A percentile compares a stretch with the other conserved stretches of the same genome.
phyloP scores from a whole-genome alignment of 345 rosid species.

The Linum usitatissimum region DNA sequence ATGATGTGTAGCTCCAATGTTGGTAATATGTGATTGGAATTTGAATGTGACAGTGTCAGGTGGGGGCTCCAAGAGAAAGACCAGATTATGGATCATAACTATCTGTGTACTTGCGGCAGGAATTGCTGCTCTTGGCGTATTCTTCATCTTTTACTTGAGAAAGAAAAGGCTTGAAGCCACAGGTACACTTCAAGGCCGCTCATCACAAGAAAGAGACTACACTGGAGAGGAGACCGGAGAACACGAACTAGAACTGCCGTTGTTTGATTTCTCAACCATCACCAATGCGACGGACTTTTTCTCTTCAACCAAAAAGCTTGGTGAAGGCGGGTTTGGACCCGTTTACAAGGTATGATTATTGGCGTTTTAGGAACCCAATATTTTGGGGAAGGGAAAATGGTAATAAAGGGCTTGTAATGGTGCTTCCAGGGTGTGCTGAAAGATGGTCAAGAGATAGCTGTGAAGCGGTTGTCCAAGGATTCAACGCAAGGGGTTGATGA shows the following conservation, averaged over 20 bases:
- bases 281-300: constrained; percentile 11
- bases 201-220: constrained; percentile 5
- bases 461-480: constrained; percentile 28
- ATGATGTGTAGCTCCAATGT: background rate
- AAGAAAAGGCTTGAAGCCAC: constrained; percentile 6
- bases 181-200: constrained; percentile 10
- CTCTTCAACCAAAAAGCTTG: constrained; percentile 11
- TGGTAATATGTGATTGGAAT: background rate
- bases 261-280: constrained; percentile 18
- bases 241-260: constrained; percentile 15
- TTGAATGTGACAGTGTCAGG: constrained; percentile 2
- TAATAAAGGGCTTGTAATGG: too few species aligned
- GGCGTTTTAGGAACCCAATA: background rate
- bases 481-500: constrained; percentile 18
- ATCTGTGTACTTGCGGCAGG: constrained; percentile 1
- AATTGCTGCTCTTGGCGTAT: background rate
- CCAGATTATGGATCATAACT: constrained; percentile 13
- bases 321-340: constrained; percentile 25
- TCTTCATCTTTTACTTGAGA: constrained; percentile 6
- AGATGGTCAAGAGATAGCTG: constrained; percentile 30
- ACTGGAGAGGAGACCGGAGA: background rate
- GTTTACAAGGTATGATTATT: constrained; percentile 15
- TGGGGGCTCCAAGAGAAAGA: constrained; percentile 1
- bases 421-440: constrained; percentile 20
- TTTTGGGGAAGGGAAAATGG: background rate